Evolutionary conservation across 306 rosid genomes (phyloP).

Genomic region (Pueraria montana): DNA sequence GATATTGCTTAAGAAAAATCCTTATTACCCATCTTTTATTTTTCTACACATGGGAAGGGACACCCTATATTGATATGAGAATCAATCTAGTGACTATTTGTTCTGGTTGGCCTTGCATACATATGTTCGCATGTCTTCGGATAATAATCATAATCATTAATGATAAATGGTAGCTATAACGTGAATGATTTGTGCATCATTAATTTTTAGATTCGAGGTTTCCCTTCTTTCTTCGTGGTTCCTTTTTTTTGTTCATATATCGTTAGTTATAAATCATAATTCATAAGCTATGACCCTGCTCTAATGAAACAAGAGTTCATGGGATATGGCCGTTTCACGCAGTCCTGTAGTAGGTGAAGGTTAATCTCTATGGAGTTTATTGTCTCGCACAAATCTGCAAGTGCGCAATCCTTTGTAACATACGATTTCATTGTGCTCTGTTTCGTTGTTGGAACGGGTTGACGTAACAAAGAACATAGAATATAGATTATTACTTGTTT

Average conservation of each 20-base stretch:
- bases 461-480: too few species aligned
- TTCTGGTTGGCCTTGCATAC: conserved; percentile 30
- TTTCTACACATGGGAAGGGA: conserved; percentile 50
- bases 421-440: too few species aligned
- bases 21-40: conserved; percentile 46
- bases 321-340: too few species aligned
- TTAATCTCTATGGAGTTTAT: too few species aligned
- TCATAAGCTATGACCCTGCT: too few species aligned
- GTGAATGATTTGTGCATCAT: neutral
- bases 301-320: too few species aligned
- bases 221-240: neutral
- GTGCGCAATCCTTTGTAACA: too few species aligned
- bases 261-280: neutral
- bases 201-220: neutral
- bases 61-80: conserved; percentile 50
- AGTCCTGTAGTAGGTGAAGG: too few species aligned
- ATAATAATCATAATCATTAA: conserved; percentile 10
- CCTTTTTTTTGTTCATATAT: neutral
- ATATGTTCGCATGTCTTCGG: conserved; percentile 14
- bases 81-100: conserved; percentile 51
- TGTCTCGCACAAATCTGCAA: too few species aligned
- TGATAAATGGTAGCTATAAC: conserved; percentile 26
- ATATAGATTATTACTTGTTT: too few species aligned
- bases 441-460: too few species aligned
- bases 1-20: conserved; percentile 46